These are phyloP conservation scores for Ophiostoma triangulosporum DNA, from an alignment of 2,329 filamentous ascomycete genomes.

Conservation along the genomic window DNA sequence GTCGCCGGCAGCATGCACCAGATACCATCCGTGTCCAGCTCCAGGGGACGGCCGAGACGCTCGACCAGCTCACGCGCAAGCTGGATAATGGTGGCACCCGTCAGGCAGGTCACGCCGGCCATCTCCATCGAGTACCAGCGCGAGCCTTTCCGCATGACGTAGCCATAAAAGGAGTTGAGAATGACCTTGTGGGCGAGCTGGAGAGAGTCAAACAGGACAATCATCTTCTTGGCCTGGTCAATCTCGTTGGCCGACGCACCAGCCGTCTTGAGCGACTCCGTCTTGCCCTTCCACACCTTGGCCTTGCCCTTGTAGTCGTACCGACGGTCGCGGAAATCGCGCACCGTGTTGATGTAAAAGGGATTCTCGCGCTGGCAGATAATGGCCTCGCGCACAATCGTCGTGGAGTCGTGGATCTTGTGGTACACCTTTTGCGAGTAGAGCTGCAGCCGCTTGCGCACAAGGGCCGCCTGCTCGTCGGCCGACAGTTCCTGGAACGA, in stretches of 20 bases:
- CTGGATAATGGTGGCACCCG: constrained; percentile 92
- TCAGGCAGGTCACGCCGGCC: constrained; percentile 95
- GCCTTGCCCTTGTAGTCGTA: constrained; percentile 98
- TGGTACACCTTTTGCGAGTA: constrained; percentile 99
- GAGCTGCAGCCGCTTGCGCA: constrained; percentile 77
- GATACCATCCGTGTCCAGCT: constrained; percentile 96
- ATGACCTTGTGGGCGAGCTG: constrained; percentile 98
- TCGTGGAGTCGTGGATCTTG: constrained; percentile 93
- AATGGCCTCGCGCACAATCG: constrained; percentile 86
- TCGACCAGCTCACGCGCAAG: constrained; percentile 90
- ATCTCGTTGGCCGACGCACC: constrained; percentile 66
- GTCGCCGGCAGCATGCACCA: constrained; percentile 98
- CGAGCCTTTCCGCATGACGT: constrained; percentile 98
- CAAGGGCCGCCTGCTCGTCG: constrained; percentile 68
- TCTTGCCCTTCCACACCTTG: constrained; percentile 97
- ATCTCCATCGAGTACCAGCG: constrained; percentile 99
- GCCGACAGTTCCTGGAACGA: constrained; percentile 67
- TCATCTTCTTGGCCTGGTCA: constrained; percentile 97
- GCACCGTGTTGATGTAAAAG: constrained; percentile 94
- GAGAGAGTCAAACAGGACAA: constrained; percentile 85
- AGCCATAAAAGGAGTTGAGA: constrained; percentile 96
- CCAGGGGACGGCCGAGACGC: constrained; percentile 78
- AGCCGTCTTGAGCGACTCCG: constrained; percentile 68
- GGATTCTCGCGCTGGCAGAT: constrained; percentile 97
- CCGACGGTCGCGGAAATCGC: constrained; percentile 87